Percentiles rank a stretch among this genome's conserved stretches.
Evolutionary conservation across 2,329 filamentous ascomycete genomes (phyloP).

Genomic region (Fusarium euwallaceae): DNA sequence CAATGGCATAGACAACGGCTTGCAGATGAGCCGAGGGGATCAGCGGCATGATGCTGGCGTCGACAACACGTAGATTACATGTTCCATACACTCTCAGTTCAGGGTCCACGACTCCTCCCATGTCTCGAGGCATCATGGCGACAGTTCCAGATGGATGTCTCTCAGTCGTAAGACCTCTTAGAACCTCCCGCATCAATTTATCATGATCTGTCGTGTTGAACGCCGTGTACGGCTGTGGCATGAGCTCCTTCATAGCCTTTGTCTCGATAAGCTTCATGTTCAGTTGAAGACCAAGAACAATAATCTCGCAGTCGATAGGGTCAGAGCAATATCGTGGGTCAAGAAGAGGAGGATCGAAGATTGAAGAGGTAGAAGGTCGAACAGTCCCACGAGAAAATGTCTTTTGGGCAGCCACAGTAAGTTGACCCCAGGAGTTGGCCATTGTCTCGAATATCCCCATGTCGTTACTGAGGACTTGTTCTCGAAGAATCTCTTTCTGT

Average conservation of each 20-base stretch:
- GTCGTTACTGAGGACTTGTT: constrained; percentile 13
- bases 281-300: constrained; percentile 27
- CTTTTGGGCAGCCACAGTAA: constrained; percentile 28
- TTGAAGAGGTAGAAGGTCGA: neutral
- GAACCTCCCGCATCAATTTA: constrained; percentile 1
- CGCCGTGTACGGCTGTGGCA: constrained; percentile 10
- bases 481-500: constrained; percentile 15
- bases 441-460: constrained; percentile 26
- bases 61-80: constrained; percentile 41
- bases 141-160: constrained; percentile 20
- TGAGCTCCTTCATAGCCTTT: constrained; percentile 16
- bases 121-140: constrained; percentile 20
- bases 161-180: constrained; percentile 11
- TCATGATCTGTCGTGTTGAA: constrained; percentile 16
- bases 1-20: constrained; percentile 51
- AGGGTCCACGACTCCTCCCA: constrained; percentile 41
- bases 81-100: constrained; percentile 46
- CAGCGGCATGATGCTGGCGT: constrained; percentile 45
- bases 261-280: constrained; percentile 24
- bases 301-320: constrained; percentile 22
- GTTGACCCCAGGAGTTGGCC: constrained; percentile 21
- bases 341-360: constrained; percentile 16
- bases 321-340: constrained; percentile 31
- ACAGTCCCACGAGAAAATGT: constrained; percentile 25
- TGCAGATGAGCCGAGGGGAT: constrained; percentile 46